A percentile compares a stretch with the other conserved stretches of the same genome.
These are phyloP conservation scores for Pyricularia grisea DNA, from an alignment of 2,329 filamentous ascomycete species.

Conservation along the genomic window DNA sequence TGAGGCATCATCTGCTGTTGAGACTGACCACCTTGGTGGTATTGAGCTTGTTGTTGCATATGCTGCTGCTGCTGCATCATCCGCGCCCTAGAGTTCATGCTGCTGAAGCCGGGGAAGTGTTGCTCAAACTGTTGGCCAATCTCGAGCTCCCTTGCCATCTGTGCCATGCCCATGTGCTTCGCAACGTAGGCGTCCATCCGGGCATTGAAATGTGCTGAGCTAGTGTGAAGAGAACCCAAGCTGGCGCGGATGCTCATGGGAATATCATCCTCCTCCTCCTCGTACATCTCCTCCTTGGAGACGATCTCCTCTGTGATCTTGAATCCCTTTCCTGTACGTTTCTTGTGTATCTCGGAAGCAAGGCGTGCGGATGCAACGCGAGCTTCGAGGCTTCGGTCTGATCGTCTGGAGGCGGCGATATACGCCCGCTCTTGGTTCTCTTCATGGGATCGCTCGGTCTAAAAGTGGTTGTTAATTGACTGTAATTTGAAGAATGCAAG, in stretches of 20 bases:
- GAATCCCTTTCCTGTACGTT: slow-evolving; percentile 72
- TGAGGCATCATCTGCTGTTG: background rate
- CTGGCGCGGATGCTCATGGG: slow-evolving; percentile 54
- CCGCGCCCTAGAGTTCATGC: slow-evolving; percentile 18
- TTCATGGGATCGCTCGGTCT: slow-evolving; percentile 69
- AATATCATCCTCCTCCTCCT: slow-evolving; percentile 81
- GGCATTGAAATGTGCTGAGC: slow-evolving; percentile 51
- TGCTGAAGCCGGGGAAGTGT: slow-evolving; percentile 30
- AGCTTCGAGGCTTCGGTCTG: slow-evolving; percentile 79
- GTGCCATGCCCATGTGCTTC: slow-evolving; percentile 32
- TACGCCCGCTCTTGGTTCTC: slow-evolving; percentile 85
- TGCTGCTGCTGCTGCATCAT: slow-evolving; percentile 14
- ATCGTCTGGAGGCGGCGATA: slow-evolving; percentile 80
- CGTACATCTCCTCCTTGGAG: slow-evolving; percentile 89
- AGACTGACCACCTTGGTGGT: background rate
- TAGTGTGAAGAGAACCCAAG: slow-evolving; percentile 51
- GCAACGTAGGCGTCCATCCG: slow-evolving; percentile 41
- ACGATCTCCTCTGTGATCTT: slow-evolving; percentile 82
- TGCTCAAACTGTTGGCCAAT: slow-evolving; percentile 37
- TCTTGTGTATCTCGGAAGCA: slow-evolving; percentile 86
- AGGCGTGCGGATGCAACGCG: slow-evolving; percentile 78
- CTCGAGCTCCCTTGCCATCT: slow-evolving; percentile 32
- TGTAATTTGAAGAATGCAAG: background rate
- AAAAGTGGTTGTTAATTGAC: slow-evolving; percentile 19
- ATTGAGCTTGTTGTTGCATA: slow-evolving; percentile 7